These are phyloP conservation scores for Phaeosphaeriaceae sp. DNA, from an alignment of 2,329 filamentous ascomycete genomes.

Conservation along the genomic window DNA sequence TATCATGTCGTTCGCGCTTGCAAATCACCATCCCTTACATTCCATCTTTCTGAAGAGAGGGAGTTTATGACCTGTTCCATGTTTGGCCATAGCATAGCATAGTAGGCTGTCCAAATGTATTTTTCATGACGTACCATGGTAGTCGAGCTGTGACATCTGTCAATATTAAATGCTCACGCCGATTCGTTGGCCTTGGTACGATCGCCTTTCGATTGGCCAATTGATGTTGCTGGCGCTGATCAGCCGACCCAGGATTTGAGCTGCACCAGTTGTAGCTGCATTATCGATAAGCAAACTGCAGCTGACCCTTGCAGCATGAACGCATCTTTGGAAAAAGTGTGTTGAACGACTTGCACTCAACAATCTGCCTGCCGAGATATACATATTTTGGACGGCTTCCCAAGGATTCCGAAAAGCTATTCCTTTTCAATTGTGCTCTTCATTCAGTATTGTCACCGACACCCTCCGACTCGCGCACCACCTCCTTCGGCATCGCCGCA, in stretches of 20 bases:
- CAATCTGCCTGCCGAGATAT: slow-evolving; percentile 18
- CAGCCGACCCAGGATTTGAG: slow-evolving; percentile 23
- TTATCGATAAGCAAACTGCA: slow-evolving; percentile 32
- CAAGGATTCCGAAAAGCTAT: slow-evolving; percentile 8
- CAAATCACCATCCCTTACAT: too few relatives aligned
- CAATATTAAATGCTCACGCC: slow-evolving; percentile 4
- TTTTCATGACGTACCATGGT: too few relatives aligned
- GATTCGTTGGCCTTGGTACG: background rate
- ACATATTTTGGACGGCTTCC: slow-evolving; percentile 12
- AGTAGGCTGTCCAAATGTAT: too few relatives aligned
- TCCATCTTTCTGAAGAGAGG: too few relatives aligned
- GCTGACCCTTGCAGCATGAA: slow-evolving; percentile 28
- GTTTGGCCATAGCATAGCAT: background rate
- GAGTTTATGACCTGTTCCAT: too few relatives aligned
- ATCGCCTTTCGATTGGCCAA: slow-evolving; percentile 26
- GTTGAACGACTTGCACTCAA: slow-evolving; percentile 25
- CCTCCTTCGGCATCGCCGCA: slow-evolving; percentile 33
- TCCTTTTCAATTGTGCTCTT: background rate
- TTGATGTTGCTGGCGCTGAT: slow-evolving; percentile 27
- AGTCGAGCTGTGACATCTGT: background rate
- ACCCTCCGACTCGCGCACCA: slow-evolving; percentile 19
- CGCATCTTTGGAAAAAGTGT: slow-evolving; percentile 19
- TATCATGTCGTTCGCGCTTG: too few relatives aligned
- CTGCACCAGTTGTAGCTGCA: slow-evolving; percentile 16
- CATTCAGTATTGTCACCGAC: slow-evolving; percentile 10